These are phyloP conservation scores for Obelidium mucronatum DNA, from an alignment of 192 early-diverging fungal genomes.

Conservation along the genomic window DNA sequence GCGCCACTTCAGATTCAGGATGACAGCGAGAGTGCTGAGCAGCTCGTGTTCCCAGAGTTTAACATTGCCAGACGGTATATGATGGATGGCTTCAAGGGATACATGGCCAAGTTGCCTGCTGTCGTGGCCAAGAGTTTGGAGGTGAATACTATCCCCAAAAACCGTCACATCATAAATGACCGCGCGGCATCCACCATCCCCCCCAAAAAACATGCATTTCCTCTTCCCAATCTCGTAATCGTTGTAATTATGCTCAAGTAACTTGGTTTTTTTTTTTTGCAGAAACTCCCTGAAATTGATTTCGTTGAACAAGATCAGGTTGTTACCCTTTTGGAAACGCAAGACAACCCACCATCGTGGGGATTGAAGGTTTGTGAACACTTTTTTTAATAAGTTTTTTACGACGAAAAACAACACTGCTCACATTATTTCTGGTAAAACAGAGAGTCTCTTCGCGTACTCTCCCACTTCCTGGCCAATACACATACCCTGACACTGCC, in stretches of 20 bases:
- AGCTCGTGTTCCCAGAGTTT: slow-evolving; percentile 28
- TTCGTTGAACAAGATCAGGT: slow-evolving; percentile 60
- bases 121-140: slow-evolving; percentile 41
- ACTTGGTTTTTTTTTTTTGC: background rate
- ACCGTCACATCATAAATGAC: background rate
- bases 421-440: slow-evolving; percentile 6
- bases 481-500: slow-evolving; percentile 67
- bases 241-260: too few species aligned
- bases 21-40: background rate
- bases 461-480: slow-evolving; percentile 57
- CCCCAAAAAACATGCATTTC: background rate
- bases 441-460: slow-evolving; percentile 43
- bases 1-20: slow-evolving; percentile 20
- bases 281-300: slow-evolving; percentile 51
- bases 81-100: slow-evolving; percentile 52
- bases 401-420: too few species aligned
- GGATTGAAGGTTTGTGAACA: slow-evolving; percentile 37
- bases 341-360: slow-evolving; percentile 55
- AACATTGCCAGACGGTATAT: slow-evolving; percentile 34
- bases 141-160: slow-evolving; percentile 32
- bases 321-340: slow-evolving; percentile 41
- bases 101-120: slow-evolving; percentile 47
- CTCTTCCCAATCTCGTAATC: too few species aligned
- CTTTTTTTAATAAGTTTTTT: background rate
- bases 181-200: background rate